phyloP scores from a whole-genome alignment of 2,329 filamentous ascomycete genomes.

The Byssoonygena ceratinophila region DNA sequence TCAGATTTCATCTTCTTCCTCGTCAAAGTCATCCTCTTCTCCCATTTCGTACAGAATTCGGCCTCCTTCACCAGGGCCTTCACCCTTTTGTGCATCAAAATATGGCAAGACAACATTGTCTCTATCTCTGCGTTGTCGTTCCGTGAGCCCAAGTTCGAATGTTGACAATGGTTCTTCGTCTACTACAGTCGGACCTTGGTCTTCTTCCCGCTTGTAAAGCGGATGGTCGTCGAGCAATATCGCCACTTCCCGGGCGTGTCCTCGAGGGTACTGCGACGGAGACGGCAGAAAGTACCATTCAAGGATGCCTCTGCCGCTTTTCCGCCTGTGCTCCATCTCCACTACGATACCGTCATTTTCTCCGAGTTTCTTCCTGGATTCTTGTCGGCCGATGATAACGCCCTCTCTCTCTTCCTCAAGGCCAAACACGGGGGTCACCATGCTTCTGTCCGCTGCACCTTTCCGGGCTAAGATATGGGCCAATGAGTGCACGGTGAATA shows the following conservation, averaged over 20 bases:
- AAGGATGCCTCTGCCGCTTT: conserved; percentile 64
- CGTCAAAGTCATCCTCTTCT: conserved; percentile 90
- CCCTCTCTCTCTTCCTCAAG: conserved; percentile 69
- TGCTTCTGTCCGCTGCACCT: conserved; percentile 63
- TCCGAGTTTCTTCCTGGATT: conserved; percentile 25
- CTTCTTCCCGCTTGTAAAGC: conserved; percentile 47
- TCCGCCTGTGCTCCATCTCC: conserved; percentile 74
- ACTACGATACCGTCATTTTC: conserved; percentile 58
- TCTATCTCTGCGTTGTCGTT: conserved; percentile 75
- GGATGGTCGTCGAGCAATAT: conserved; percentile 67
- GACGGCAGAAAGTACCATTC: conserved; percentile 55
- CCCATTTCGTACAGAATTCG: conserved; percentile 96
- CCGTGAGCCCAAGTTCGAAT: conserved; percentile 77
- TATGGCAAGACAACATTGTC: conserved; percentile 90
- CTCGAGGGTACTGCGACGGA: conserved; percentile 37
- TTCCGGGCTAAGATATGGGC: conserved; percentile 64
- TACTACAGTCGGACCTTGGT: conserved; percentile 37
- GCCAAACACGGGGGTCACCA: conserved; percentile 67
- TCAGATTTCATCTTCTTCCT: conserved; percentile 85
- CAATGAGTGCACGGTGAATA: conserved; percentile 64
- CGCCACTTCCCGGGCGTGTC: conserved; percentile 41
- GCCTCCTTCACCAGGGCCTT: conserved; percentile 67
- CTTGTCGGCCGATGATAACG: conserved; percentile 55
- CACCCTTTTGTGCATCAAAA: conserved; percentile 79
- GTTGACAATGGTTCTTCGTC: conserved; percentile 59